Percentiles rank a stretch among this genome's conserved stretches.
Evolutionary conservation across 192 early-diverging fungal genomes (phyloP).

Genomic region (Chytriomyces confervae): DNA sequence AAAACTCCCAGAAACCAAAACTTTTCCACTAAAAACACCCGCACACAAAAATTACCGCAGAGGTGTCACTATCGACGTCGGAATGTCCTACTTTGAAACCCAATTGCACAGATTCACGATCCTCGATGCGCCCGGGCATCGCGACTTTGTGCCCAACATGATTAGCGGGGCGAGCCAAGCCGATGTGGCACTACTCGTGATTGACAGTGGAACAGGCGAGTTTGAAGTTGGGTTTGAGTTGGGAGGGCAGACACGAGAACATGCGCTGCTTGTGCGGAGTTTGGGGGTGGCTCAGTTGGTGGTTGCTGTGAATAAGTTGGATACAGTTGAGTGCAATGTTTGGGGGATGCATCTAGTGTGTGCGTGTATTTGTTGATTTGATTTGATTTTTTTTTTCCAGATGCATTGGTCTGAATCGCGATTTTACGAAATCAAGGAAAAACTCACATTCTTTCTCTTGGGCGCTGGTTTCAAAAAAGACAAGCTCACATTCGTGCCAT

Average conservation of each 20-base stretch:
- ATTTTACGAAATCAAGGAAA: conserved; percentile 75
- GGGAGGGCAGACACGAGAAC: conserved; percentile 96
- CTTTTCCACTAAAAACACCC: too few relatives aligned
- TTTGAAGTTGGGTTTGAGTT: conserved; percentile 96
- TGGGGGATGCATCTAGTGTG: too few relatives aligned
- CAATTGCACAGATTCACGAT: conserved; percentile 77
- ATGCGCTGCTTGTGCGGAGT: conserved; percentile 87
- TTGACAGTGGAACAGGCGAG: conserved; percentile 85
- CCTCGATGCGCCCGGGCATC: conserved; percentile 95
- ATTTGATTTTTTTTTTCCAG: conserved; percentile 41
- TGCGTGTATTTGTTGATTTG: conserved; percentile 20
- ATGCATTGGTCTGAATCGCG: conserved; percentile 81
- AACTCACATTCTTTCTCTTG: conserved; percentile 73
- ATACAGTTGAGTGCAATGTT: conserved; percentile 66
- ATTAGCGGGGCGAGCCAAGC: conserved; percentile 92
- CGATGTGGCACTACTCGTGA: conserved; percentile 93
- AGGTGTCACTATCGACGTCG: conserved; percentile 98
- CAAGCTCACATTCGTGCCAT: conserved; percentile 83
- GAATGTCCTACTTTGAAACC: conserved; percentile 88
- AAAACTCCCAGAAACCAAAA: too few relatives aligned
- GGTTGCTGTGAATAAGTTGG: conserved; percentile 96
- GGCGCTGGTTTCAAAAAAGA: conserved; percentile 82
- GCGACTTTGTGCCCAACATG: conserved; percentile 99
- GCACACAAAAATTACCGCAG: conserved; percentile 16
- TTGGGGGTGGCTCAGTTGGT: conserved; percentile 92